Conservation (phyloP, 176 grass and related monocot genomes). For the Stipa capillata region DNA sequence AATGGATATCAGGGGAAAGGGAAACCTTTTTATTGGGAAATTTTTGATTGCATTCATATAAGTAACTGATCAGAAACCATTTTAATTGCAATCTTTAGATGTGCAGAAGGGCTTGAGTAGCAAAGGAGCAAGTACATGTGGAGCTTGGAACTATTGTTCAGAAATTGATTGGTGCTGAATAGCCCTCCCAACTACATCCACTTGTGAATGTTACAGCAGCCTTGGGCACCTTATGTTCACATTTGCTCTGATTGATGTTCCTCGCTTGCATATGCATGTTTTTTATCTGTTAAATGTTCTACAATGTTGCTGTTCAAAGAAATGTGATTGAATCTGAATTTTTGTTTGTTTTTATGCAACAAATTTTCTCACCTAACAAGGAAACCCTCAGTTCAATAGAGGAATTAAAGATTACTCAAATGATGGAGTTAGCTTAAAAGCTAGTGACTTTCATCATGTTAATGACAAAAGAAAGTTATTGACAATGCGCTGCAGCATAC, state of each 20-base stretch:
- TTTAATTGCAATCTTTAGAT: background rate
- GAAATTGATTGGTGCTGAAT: background rate
- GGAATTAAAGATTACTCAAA: background rate
- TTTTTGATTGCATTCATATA: background rate
- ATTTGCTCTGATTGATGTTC: background rate
- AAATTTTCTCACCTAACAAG: background rate
- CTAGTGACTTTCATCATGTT: background rate
- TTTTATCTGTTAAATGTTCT: background rate
- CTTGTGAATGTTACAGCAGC: background rate
- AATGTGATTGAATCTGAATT: background rate
- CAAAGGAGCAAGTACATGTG: background rate
- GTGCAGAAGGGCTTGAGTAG: background rate
- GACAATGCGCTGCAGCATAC: background rate
- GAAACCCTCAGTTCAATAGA: background rate
- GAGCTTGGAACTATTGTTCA: background rate
- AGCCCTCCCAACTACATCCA: background rate
- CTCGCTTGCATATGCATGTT: background rate
- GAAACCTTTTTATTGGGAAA: too few relatives aligned
- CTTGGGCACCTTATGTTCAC: background rate
- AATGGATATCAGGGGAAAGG: too few relatives aligned
- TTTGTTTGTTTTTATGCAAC: background rate
- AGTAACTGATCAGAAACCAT: background rate
- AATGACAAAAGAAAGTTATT: background rate
- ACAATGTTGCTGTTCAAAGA: background rate
- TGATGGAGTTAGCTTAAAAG: background rate